Base-by-base conservation (phyloP, 495 filamentous ascomycete genomes). In the Patellaria atrata region DNA sequence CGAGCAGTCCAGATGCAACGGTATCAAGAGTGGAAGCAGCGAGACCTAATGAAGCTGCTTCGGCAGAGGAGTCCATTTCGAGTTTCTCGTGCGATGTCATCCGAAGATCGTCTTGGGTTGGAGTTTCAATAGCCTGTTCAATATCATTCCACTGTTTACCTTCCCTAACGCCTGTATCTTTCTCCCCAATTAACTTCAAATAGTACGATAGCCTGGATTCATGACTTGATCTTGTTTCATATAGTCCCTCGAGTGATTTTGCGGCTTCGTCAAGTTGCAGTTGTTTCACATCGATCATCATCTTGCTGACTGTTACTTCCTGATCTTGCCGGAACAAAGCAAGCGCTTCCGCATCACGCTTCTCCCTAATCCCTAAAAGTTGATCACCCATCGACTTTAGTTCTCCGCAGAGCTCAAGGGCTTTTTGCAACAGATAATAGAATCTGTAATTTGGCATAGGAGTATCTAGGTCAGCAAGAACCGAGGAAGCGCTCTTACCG, bases 401-500 rank as follows among this genome's bases (percentile, higher is more conserved):
- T 39, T 61, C 51, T 3, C 9, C 19, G 26, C 33, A 45, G 5
- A 62, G 9, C 11, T 60, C 59, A 2, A 57, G 23, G 0, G 59
- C 57, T 31, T 44, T 41, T 14, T 37, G 22, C 7, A 60, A 20
- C 1, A 61, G 30, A 19, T 37, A 40, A n/a, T 27, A 11, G 38
- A 57, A 60, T 1, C 59, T 53, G 23, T 55, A 59, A 20, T 56
- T 52, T 1, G 59, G 59, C 38, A 61, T 42, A 1, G 57, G 49
- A 12, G 24, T 34, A 31, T 34, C 31, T 10, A 49, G n/a, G 16
- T 57, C 45, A 9, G 21, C 34, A n/a, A 51, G 16, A 12, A 56
- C 19, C 4, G 4, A 30, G 34, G 4, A 7, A 14, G 34, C 11
- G 22, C 11, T 14, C 5, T 25, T 5, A 6, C 30, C 37, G 2